Evolutionary conservation across 805 yeast species (phyloP).

Genomic region (Vanderwaltozyma yarrowii): DNA sequence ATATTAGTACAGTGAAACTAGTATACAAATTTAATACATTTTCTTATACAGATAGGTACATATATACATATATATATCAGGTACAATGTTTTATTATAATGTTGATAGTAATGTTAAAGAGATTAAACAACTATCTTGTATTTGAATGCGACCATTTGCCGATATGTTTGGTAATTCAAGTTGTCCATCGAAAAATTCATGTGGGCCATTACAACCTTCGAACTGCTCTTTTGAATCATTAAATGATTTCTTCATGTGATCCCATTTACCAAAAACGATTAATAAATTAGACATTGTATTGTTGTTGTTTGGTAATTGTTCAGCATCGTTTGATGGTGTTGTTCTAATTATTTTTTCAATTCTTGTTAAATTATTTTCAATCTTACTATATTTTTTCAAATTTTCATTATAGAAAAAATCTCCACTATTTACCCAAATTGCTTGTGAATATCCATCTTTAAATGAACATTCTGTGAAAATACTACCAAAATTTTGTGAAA

Average conservation of each 20-base stretch:
- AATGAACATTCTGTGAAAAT: slow-evolving; percentile 62
- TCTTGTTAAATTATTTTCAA: slow-evolving; percentile 17
- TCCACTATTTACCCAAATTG: slow-evolving; percentile 58
- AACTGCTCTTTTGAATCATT: slow-evolving; percentile 38
- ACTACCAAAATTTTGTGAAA: slow-evolving; percentile 48
- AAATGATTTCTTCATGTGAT: slow-evolving; percentile 46
- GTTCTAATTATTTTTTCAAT: slow-evolving; percentile 20
- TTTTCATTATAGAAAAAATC: slow-evolving; percentile 40
- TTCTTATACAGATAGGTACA: too few species aligned
- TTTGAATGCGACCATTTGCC: slow-evolving; percentile 30
- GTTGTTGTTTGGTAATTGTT: neutral
- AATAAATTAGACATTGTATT: slow-evolving; percentile 28
- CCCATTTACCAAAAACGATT: slow-evolving; percentile 55
- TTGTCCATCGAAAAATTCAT: slow-evolving; percentile 62
- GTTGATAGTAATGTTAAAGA: slow-evolving; percentile 34
- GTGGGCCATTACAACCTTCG: slow-evolving; percentile 43
- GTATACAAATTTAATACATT: too few species aligned
- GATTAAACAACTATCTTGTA: slow-evolving; percentile 64
- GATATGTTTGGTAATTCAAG: slow-evolving; percentile 43
- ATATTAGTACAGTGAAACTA: too few species aligned
- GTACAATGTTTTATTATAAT: neutral
- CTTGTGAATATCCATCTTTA: slow-evolving; percentile 58
- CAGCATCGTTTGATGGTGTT: neutral
- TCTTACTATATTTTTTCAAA: slow-evolving; percentile 14
- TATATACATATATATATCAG: neutral